These are phyloP conservation scores for Starmerella stellata DNA, from an alignment of 805 yeast genomes.

Conservation along the genomic window DNA sequence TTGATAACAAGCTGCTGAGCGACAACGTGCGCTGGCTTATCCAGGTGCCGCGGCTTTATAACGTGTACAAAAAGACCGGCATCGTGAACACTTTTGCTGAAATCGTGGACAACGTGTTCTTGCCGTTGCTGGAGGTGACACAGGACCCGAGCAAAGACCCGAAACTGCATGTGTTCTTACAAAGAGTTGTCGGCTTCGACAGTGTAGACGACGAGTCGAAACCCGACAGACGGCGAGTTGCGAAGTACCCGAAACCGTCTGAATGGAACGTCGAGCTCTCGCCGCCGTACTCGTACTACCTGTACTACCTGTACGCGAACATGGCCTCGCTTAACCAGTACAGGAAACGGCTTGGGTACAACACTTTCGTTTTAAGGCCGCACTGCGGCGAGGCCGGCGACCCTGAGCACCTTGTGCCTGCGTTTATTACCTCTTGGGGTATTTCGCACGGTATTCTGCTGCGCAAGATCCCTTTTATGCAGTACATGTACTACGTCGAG, in stretches of 20 bases:
- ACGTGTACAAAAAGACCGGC: conserved; percentile 63
- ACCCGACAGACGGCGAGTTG: conserved; percentile 62
- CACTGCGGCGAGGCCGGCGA: conserved; percentile 99
- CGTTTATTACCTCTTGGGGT: conserved; percentile 76
- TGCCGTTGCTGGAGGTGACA: conserved; percentile 81
- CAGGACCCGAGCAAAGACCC: conserved; percentile 73
- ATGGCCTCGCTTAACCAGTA: conserved; percentile 71
- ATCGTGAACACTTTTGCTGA: conserved; percentile 57
- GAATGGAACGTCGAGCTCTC: conserved; percentile 62
- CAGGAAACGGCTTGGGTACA: conserved; percentile 57
- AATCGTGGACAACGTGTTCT: conserved; percentile 57
- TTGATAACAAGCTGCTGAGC: conserved; percentile 76
- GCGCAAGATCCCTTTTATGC: conserved; percentile 87
- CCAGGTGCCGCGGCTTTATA: conserved; percentile 87
- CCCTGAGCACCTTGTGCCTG: conserved; percentile 85
- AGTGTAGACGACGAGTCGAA: conserved; percentile 97
- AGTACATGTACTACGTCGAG: conserved; percentile 78
- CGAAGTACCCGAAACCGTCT: conserved; percentile 69
- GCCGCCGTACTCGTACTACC: conserved; percentile 95
- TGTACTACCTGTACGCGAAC: conserved; percentile 77
- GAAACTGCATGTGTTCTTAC: conserved; percentile 72
- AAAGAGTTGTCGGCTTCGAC: conserved; percentile 92
- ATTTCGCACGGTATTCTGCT: conserved; percentile 89
- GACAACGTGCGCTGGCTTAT: conserved; percentile 94
- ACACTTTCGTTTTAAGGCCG: conserved; percentile 87